These are phyloP conservation scores for Termitomyces sp. DNA, from an alignment of 768 basidiomycete genomes.

Conservation along the genomic window DNA sequence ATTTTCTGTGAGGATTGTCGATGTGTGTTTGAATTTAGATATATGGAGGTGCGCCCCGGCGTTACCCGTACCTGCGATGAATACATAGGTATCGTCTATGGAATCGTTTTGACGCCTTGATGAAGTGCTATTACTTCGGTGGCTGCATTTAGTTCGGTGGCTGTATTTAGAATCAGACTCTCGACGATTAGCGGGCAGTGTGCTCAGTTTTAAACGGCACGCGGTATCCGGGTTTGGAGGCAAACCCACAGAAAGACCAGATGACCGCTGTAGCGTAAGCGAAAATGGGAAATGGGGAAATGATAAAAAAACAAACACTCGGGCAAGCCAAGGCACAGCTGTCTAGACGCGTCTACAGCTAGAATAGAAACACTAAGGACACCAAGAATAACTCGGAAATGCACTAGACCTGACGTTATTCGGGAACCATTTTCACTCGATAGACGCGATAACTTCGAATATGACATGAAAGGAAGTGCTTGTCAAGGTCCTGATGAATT, in stretches of 20 bases:
- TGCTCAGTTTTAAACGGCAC: not conserved
- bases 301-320: constrained; percentile 6
- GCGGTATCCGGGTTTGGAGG: not conserved
- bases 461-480: not conserved
- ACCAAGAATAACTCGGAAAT: not conserved
- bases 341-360: not conserved
- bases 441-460: constrained; percentile 12
- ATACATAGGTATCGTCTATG: no score
- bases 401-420: constrained; percentile 19
- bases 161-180: not conserved
- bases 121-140: not conserved
- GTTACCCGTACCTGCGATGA: no score
- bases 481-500: constrained; percentile 9
- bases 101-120: not conserved
- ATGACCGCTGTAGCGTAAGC: not conserved
- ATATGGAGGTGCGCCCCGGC: no score
- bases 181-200: not conserved
- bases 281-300: not conserved
- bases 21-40: no score
- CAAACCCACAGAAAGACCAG: not conserved
- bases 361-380: constrained; percentile 19
- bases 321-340: not conserved
- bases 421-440: constrained; percentile 23
- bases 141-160: not conserved
- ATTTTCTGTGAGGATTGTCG: no score